These are phyloP conservation scores for Thraustochytrium striatum DNA, from an alignment of 352 stramenopile genomes.

Conservation along the genomic window DNA sequence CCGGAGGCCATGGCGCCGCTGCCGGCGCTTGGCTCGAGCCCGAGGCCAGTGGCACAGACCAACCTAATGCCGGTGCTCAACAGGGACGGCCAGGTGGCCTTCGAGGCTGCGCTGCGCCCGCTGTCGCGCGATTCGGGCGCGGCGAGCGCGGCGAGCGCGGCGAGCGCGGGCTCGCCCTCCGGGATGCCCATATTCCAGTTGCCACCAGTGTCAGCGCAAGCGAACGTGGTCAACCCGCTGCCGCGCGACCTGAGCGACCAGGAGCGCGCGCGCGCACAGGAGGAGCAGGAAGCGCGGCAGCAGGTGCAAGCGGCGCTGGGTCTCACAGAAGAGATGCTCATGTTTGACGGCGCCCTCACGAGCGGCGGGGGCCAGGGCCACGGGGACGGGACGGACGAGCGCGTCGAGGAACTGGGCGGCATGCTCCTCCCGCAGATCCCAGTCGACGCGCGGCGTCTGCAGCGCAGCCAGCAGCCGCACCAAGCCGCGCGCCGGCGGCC, in stretches of 20 bases:
- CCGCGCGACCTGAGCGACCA: conserved; percentile 21
- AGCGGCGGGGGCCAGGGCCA: not conserved
- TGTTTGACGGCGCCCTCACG: not conserved
- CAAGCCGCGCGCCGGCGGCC: not conserved
- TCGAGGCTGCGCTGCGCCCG: not conserved
- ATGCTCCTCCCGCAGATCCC: too few relatives aligned
- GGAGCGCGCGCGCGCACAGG: not conserved
- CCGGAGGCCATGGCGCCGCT: not conserved
- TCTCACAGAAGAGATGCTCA: not conserved
- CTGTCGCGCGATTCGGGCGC: too few relatives aligned
- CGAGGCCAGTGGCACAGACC: not conserved
- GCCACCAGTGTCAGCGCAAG: not conserved
- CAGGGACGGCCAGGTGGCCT: not conserved
- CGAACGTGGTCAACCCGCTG: not conserved
- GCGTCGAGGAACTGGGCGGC: too few relatives aligned
- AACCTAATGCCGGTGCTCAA: conserved; percentile 9
- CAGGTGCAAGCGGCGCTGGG: not conserved
- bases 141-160: too few relatives aligned
- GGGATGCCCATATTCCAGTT: conserved; percentile 40
- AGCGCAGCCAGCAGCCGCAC: not conserved
- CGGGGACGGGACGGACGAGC: too few relatives aligned
- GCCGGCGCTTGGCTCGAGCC: not conserved
- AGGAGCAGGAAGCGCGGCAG: not conserved
- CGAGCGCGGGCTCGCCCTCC: conserved; percentile 17
- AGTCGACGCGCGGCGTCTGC: too few relatives aligned